Conservation (phyloP, 805 yeast species). For the Yarrowia keelungensis region DNA sequence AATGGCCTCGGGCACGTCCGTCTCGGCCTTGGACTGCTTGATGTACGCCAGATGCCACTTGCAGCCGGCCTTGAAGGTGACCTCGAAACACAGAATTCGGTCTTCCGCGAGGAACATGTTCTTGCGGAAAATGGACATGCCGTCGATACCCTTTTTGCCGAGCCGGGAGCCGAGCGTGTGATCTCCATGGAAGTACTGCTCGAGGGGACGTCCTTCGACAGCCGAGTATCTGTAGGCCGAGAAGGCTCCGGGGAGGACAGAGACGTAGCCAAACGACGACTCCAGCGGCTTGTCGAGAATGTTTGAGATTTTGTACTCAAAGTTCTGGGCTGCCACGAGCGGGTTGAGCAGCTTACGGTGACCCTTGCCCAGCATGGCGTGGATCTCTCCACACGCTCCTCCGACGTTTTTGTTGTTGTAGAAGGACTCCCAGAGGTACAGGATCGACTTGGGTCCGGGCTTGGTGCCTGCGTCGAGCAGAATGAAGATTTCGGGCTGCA, state of each 20-base stretch:
- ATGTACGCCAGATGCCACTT: slow-evolving; percentile 70
- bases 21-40: slow-evolving; percentile 68
- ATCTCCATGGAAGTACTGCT: slow-evolving; percentile 73
- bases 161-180: slow-evolving; percentile 55
- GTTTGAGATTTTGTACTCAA: slow-evolving; percentile 71
- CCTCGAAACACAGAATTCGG: slow-evolving; percentile 69
- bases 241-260: slow-evolving; percentile 73
- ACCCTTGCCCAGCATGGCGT: slow-evolving; percentile 61
- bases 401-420: slow-evolving; percentile 65
- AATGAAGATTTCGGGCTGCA: slow-evolving; percentile 64
- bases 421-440: slow-evolving; percentile 68
- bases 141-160: slow-evolving; percentile 63
- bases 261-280: slow-evolving; percentile 67
- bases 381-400: slow-evolving; percentile 77
- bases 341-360: slow-evolving; percentile 57
- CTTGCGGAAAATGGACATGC: slow-evolving; percentile 67
- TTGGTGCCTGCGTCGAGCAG: slow-evolving; percentile 71
- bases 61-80: slow-evolving; percentile 63
- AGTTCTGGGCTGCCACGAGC: slow-evolving; percentile 68
- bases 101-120: slow-evolving; percentile 77
- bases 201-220: slow-evolving; percentile 63
- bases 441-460: slow-evolving; percentile 63
- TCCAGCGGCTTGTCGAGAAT: slow-evolving; percentile 72
- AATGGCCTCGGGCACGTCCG: slow-evolving; percentile 69
- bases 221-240: slow-evolving; percentile 69